phyloP scores from a whole-genome alignment of 371 early-diverging fungal species.

The Syncephalis plumigaleata region DNA sequence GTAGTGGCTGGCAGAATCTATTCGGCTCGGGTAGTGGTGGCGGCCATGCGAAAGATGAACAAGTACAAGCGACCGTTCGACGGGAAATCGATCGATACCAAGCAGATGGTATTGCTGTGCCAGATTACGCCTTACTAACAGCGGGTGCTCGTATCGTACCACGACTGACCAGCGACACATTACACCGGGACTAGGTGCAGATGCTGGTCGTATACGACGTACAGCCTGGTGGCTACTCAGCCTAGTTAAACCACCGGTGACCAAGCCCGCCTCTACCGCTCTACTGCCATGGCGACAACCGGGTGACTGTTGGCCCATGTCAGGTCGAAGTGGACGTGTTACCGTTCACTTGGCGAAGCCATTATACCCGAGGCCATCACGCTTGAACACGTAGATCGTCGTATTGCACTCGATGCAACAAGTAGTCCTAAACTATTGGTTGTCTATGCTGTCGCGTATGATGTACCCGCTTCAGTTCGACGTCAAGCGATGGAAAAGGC shows the following conservation, averaged over 20 bases:
- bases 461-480: background rate
- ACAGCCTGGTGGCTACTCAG: conserved; percentile 4
- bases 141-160: conserved; percentile 44
- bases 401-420: conserved; percentile 25
- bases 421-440: conserved; percentile 47
- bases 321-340: conserved; percentile 36
- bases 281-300: conserved; percentile 29
- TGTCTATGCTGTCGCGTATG: conserved; percentile 35
- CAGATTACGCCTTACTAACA: conserved; percentile 50
- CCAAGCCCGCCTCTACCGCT: conserved; percentile 22
- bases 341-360: conserved; percentile 33
- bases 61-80: no score
- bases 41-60: no score
- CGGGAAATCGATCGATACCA: conserved; percentile 14
- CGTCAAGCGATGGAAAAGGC: background rate
- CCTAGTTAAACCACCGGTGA: conserved; percentile 5
- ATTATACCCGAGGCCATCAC: conserved; percentile 38
- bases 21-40: no score
- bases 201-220: conserved; percentile 11
- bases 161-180: conserved; percentile 31
- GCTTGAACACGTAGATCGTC: conserved; percentile 41
- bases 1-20: no score
- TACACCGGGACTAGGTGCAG: conserved; percentile 13
- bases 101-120: conserved; percentile 30
- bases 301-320: conserved; percentile 61